phyloP scores from a whole-genome alignment of 2,329 filamentous ascomycete species.

The Talaromyces sp. region DNA sequence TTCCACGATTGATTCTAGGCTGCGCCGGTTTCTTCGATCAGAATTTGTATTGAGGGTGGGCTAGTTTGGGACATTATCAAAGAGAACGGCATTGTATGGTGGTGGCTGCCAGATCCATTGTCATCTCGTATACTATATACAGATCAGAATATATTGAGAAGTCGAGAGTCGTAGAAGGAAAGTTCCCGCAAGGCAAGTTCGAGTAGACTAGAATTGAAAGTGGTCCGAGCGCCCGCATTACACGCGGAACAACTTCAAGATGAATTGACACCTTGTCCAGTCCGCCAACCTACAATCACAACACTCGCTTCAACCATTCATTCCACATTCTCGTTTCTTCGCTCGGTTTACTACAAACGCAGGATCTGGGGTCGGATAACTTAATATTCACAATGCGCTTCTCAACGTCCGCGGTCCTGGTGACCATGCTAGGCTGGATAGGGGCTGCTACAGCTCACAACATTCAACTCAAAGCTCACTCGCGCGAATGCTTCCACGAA shows the following conservation, averaged over 20 bases:
- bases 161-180: not conserved
- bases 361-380: not conserved
- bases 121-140: no score
- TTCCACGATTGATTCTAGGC: not conserved
- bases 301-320: not conserved
- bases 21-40: not conserved
- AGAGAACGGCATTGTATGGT: not conserved
- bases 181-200: not conserved
- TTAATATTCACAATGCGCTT: conserved; percentile 37
- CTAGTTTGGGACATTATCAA: not conserved
- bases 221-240: conserved; percentile 15
- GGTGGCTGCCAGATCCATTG: not conserved
- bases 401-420: conserved; percentile 37
- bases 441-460: conserved; percentile 76
- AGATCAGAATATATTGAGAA: no score
- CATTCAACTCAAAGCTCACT: conserved; percentile 89
- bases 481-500: conserved; percentile 97
- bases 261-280: conserved; percentile 16
- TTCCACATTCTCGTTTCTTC: not conserved
- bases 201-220: not conserved
- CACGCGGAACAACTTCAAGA: conserved; percentile 4
- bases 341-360: not conserved
- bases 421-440: conserved; percentile 55
- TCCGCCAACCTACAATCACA: not conserved
- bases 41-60: not conserved